Evolutionary conservation across 768 basidiomycete species (phyloP), one percentile per base, ranked within the genome.

Genomic region (Lentinula sp.): DNA sequence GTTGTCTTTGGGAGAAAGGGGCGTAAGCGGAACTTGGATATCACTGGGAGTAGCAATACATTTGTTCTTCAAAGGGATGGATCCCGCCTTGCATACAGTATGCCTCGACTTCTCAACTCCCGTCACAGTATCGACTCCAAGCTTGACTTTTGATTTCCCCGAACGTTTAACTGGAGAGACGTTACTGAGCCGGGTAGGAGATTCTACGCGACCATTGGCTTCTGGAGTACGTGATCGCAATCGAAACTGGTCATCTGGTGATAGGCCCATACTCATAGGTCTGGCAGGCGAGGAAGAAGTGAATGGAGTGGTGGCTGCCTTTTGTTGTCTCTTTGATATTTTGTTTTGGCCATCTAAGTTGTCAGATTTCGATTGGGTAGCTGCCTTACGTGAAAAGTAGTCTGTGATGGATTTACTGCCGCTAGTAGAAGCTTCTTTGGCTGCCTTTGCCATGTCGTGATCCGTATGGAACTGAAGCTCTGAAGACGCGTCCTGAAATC

Each of bases 351-450:
- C 43, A 18, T 40, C 61, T 64, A 57, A 32, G 11, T 28, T 66
- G 57, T 60, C 71, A 62, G 63, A 70, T 15, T 62, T 66, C 58
- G 62, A 52, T 32, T 65, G 61, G 39, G 70, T 66, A 11, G 63
- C 59, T 1, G 67, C 62, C 65, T 64, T 74, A 45, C 73, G 76
- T 40, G 69, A 32, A 60, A 84, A 84, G 65, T 80, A 85, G 42
- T 80, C 76, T 6, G 80, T 81, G 28, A 85, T 76, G 2, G 71
- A 67, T 59, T 64, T 71, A 32, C 67, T 68, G 48, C 66, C 58
- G 50, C 68, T 67, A 4, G 59, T 59, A 34, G 69, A 11, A 11
- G 63, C 50, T 34, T 70, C 73, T 60, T 74, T 76, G 3, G 69
- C 59, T 11, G 65, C 52, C 65, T 70, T 76, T 8, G 68, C 61